Evolutionary conservation across 139 green algal species (phyloP).

Genomic region (Tetraselmis chui): DNA sequence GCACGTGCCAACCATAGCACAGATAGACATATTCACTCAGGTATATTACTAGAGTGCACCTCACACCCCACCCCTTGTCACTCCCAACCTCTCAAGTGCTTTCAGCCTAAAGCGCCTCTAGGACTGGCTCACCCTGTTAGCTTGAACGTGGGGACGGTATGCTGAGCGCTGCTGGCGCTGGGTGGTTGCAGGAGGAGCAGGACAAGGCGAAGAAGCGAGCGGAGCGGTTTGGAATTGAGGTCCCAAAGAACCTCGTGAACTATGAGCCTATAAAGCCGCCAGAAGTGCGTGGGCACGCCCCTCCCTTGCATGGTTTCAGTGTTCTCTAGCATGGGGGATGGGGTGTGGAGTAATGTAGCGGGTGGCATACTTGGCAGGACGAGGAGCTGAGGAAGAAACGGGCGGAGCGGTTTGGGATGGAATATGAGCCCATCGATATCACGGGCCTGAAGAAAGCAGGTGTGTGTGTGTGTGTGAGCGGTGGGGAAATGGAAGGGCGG

Average conservation of each 20-base stretch:
- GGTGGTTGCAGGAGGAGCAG: constrained; percentile 51
- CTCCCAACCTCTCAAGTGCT: too few relatives aligned
- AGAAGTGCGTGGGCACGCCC: too few relatives aligned
- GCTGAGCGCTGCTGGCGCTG: too few relatives aligned
- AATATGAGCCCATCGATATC: constrained; percentile 41
- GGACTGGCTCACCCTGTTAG: too few relatives aligned
- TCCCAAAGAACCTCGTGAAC: constrained; percentile 1
- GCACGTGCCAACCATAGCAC: background rate
- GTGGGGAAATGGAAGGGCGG: background rate
- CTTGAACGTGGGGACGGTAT: too few relatives aligned
- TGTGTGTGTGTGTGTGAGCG: too few relatives aligned
- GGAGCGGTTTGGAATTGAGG: constrained; percentile 31
- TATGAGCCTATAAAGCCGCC: constrained; percentile 18
- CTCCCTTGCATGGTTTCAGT: too few relatives aligned
- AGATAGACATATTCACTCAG: constrained; percentile 56
- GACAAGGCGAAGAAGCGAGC: constrained; percentile 49
- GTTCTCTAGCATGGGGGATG: too few relatives aligned
- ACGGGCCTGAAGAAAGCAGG: constrained; percentile 58
- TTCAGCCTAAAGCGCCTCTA: too few relatives aligned
- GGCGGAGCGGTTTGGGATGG: constrained; percentile 56
- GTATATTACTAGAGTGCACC: too few relatives aligned
- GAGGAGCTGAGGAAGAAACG: constrained; percentile 38
- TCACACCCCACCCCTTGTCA: too few relatives aligned
- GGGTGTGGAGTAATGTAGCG: too few relatives aligned
- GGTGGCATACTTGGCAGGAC: constrained; percentile 33